Evolutionary conservation across 148 eudicot species (phyloP).

Genomic region (Nepenthes gracilis): DNA sequence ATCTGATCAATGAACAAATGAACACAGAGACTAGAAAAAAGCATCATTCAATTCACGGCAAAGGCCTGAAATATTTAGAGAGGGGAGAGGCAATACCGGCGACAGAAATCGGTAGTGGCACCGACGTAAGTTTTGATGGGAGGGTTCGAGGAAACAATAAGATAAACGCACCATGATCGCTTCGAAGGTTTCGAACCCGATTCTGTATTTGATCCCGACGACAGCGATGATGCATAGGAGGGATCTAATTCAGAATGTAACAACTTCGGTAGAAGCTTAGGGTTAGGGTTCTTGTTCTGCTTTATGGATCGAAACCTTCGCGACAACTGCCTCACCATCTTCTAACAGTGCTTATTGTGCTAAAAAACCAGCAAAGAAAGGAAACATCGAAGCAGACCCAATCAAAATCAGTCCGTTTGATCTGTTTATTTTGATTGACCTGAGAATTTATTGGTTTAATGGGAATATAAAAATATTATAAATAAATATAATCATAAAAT

Average conservation of each 20-base stretch:
- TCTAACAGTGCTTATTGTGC: background rate
- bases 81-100: constrained; percentile 36
- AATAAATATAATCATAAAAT: too few species aligned
- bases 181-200: background rate
- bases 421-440: too few species aligned
- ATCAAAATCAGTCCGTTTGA: too few species aligned
- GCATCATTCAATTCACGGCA: background rate
- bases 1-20: background rate
- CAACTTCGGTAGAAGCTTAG: constrained; percentile 9
- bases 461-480: too few species aligned
- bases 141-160: constrained; percentile 50
- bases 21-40: background rate
- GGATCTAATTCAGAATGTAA: constrained; percentile 5
- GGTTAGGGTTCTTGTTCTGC: constrained; percentile 10
- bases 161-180: constrained; percentile 44
- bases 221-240: background rate
- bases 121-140: constrained; percentile 79
- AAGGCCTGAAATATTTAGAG: background rate
- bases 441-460: too few species aligned
- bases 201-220: background rate
- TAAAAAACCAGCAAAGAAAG: too few species aligned
- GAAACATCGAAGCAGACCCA: too few species aligned
- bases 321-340: constrained; percentile 11
- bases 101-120: constrained; percentile 57
- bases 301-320: constrained; percentile 32